Evolutionary conservation across 2,329 filamentous ascomycete species (phyloP).

Genomic region (Xylaria hypoxylon): DNA sequence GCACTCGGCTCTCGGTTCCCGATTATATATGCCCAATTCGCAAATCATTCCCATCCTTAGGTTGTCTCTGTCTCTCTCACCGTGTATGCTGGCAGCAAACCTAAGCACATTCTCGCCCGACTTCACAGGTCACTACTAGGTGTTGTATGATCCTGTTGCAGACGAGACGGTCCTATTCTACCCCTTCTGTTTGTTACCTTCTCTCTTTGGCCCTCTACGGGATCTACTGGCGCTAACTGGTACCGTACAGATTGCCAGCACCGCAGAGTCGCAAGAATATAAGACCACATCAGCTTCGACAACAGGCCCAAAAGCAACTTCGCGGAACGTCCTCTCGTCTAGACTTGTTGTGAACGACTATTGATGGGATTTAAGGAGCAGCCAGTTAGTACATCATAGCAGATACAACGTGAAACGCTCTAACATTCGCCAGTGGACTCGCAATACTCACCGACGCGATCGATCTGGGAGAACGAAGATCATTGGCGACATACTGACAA

Average conservation of each 20-base stretch:
- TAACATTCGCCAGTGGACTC: conserved; percentile 25
- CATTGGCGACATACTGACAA: background rate
- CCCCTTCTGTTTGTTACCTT: background rate
- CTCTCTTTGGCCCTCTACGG: background rate
- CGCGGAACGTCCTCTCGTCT: background rate
- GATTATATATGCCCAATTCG: no score
- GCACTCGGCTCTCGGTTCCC: no score
- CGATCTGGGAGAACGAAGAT: conserved; percentile 6
- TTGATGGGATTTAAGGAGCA: background rate
- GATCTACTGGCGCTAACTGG: background rate
- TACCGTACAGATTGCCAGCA: background rate
- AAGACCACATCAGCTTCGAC: background rate
- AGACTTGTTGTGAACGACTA: background rate
- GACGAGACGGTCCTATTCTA: background rate
- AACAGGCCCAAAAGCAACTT: background rate
- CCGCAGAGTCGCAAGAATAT: background rate
- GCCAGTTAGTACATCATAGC: conserved; percentile 5
- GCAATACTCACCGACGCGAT: background rate
- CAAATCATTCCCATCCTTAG: no score
- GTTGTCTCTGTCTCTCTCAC: no score
- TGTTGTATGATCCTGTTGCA: background rate
- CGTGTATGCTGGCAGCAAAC: no score
- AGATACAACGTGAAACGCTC: background rate
- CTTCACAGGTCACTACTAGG: background rate
- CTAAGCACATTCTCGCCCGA: no score